A percentile compares a stretch with the other conserved stretches of the same genome.
phyloP scores from a whole-genome alignment of 345 rosid genomes.

The Rubroshorea leprosula region DNA sequence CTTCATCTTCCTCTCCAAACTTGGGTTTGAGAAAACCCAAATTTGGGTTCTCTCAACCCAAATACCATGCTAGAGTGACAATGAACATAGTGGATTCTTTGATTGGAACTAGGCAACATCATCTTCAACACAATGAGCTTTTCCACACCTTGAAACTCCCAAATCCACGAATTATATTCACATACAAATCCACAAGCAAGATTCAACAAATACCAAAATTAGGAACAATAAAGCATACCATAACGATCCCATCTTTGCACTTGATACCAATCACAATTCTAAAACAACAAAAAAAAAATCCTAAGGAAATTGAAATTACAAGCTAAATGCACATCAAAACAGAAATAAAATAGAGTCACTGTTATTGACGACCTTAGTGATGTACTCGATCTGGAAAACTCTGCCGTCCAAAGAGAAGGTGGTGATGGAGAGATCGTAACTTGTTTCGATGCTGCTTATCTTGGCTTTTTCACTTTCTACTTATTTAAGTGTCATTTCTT shows the following conservation, averaged over 20 bases:
- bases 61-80: conserved; percentile 93
- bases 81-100: conserved; percentile 92
- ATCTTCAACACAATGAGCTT: conserved; percentile 93
- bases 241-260: no score
- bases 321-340: background rate
- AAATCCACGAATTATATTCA: no score
- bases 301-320: no score
- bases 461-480: conserved; percentile 5
- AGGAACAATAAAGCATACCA: no score
- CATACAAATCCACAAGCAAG: no score
- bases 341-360: conserved; percentile 55
- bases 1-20: no score
- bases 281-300: no score
- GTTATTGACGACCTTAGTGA: conserved; percentile 97
- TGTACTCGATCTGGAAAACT: conserved; percentile 99
- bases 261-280: no score
- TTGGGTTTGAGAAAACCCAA: no score
- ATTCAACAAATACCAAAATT: no score
- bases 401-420: conserved; percentile 99
- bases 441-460: conserved; percentile 98
- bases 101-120: conserved; percentile 94
- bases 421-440: conserved; percentile 96
- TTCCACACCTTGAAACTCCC: conserved; percentile 75
- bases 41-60: no score
- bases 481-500: no score